Evolutionary conservation across 108 stramenopile species (phyloP).

Genomic region (Aurantiochytrium sp.): DNA sequence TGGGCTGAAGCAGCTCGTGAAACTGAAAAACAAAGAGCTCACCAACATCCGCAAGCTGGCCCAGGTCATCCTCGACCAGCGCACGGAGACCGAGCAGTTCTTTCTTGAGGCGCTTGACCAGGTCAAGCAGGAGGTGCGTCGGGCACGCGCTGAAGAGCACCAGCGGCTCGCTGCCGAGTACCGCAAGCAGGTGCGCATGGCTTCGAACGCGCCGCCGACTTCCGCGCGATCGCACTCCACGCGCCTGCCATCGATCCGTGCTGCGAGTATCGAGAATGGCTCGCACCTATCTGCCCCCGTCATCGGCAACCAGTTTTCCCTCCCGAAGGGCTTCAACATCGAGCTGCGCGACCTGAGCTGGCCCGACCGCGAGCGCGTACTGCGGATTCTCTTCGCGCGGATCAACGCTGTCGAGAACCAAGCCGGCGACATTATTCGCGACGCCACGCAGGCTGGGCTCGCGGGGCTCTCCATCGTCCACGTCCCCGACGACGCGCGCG

Average conservation of each 20-base stretch:
- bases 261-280: background rate
- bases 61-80: conserved; percentile 54
- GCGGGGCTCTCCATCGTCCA: background rate
- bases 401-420: conserved; percentile 54
- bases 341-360: conserved; percentile 46
- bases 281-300: background rate
- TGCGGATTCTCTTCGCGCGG: conserved; percentile 60
- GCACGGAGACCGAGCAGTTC: conserved; percentile 61
- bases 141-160: conserved; percentile 10
- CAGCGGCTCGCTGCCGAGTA: background rate
- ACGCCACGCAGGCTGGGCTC: background rate
- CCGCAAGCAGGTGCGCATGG: conserved; percentile 3
- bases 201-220: background rate
- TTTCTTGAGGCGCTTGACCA: conserved; percentile 49
- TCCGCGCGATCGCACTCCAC: conserved; percentile 23
- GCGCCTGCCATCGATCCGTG: conserved; percentile 33
- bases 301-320: background rate
- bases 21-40: conserved; percentile 60
- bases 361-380: conserved; percentile 60
- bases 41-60: conserved; percentile 52
- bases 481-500: background rate
- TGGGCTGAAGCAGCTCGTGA: conserved; percentile 49
- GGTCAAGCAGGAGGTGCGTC: conserved; percentile 42
- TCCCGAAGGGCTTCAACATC: background rate
- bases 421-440: background rate